These are phyloP conservation scores for Candida peoriensis DNA, from an alignment of 805 yeast genomes.

Conservation along the genomic window DNA sequence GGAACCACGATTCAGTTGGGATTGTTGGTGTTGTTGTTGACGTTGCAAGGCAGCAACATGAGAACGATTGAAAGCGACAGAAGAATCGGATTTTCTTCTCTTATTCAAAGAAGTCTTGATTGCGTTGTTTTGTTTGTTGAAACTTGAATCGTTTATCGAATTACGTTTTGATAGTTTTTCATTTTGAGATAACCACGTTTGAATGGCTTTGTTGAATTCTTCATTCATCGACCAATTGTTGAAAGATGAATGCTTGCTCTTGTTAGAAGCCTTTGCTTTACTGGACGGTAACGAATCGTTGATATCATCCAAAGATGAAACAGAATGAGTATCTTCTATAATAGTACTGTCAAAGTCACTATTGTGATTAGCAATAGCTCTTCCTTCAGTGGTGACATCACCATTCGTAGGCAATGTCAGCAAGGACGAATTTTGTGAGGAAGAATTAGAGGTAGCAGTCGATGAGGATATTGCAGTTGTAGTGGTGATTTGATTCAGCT, in stretches of 20 bases:
- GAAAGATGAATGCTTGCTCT: not conserved
- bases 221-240: slow-evolving; percentile 22
- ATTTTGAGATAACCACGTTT: slow-evolving; percentile 22
- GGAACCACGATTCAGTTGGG: not conserved
- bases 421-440: slow-evolving; percentile 2
- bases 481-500: slow-evolving; percentile 9
- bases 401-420: too few species aligned
- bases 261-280: not conserved
- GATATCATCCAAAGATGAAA: slow-evolving; percentile 8
- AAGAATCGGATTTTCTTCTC: slow-evolving; percentile 23
- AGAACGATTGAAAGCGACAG: slow-evolving; percentile 5
- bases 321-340: slow-evolving; percentile 6
- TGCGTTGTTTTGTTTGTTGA: not conserved
- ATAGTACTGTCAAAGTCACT: too few species aligned
- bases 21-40: not conserved
- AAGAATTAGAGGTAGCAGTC: slow-evolving; percentile 7
- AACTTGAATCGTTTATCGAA: slow-evolving; percentile 3
- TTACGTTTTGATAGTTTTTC: slow-evolving; percentile 9
- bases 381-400: too few species aligned
- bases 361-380: too few species aligned
- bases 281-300: too few species aligned
- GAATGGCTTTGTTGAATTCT: slow-evolving; percentile 24
- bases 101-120: slow-evolving; percentile 11
- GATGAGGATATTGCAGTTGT: slow-evolving; percentile 1
- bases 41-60: slow-evolving; percentile 3